Percentiles rank a stretch among this genome's conserved stretches.
Conservation (phyloP, 768 basidiomycete species). For the Rhizopogon vinicolor region DNA sequence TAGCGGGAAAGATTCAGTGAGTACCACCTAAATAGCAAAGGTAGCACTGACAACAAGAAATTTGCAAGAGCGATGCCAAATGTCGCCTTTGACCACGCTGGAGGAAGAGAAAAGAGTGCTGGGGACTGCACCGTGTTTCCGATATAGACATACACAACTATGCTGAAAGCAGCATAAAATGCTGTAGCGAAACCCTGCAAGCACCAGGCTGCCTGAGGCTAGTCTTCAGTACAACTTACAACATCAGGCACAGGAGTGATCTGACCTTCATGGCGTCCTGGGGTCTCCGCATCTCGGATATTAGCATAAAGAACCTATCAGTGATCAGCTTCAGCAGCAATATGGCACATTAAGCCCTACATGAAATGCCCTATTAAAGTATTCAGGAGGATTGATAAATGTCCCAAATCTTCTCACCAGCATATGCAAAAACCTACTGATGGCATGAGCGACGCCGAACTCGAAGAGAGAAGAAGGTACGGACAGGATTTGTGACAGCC, state of each 20-base stretch:
- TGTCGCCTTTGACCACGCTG: slow-evolving; percentile 44
- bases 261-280: slow-evolving; percentile 52
- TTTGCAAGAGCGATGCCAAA: slow-evolving; percentile 47
- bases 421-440: slow-evolving; percentile 44
- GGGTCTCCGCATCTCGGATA: slow-evolving; percentile 50
- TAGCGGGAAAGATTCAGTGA: not conserved
- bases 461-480: slow-evolving; percentile 6
- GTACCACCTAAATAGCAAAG: not conserved
- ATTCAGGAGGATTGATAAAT: not conserved
- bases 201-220: slow-evolving; percentile 43
- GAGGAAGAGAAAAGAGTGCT: slow-evolving; percentile 42
- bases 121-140: slow-evolving; percentile 44
- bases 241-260: not conserved
- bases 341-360: slow-evolving; percentile 21
- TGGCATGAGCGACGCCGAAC: not conserved
- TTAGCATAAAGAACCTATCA: slow-evolving; percentile 53
- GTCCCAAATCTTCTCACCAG: slow-evolving; percentile 27
- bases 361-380: slow-evolving; percentile 43
- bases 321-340: slow-evolving; percentile 1
- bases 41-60: slow-evolving; percentile 40
- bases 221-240: not conserved
- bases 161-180: slow-evolving; percentile 45
- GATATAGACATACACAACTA: slow-evolving; percentile 42
- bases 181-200: slow-evolving; percentile 49
- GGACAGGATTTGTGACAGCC: slow-evolving; percentile 49